Percentiles rank a stretch among this genome's conserved stretches.
Evolutionary conservation across 2,329 filamentous ascomycete genomes (phyloP).

Genomic region (Graphium sp.): DNA sequence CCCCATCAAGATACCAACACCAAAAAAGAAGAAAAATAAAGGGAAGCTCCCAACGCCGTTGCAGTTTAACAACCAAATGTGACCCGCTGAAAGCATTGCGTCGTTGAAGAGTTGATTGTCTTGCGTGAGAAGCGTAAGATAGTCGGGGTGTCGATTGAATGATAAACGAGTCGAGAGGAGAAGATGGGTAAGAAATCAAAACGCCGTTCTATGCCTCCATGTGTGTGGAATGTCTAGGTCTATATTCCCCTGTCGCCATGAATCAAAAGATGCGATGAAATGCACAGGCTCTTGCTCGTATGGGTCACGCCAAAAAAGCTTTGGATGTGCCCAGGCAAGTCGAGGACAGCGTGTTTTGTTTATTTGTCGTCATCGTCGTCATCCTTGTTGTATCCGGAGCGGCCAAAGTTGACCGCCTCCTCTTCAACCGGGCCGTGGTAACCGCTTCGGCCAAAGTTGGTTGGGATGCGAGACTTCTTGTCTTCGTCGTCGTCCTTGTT

Average conservation of each 20-base stretch:
- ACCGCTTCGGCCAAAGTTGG: constrained; percentile 22
- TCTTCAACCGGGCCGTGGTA: constrained; percentile 20
- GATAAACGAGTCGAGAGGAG: background rate
- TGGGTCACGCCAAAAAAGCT: constrained; percentile 3
- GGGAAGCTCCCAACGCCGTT: background rate
- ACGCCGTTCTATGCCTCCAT: background rate
- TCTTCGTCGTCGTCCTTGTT: constrained; percentile 4
- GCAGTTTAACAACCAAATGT: background rate
- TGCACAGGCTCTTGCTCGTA: background rate
- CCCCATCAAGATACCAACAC: no score
- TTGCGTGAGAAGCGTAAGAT: background rate
- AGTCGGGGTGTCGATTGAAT: background rate
- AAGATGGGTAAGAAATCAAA: background rate
- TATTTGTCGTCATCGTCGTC: constrained; percentile 17
- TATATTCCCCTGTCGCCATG: background rate
- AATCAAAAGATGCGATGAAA: background rate
- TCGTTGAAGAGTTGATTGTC: background rate
- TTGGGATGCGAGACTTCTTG: constrained; percentile 3
- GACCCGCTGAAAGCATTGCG: background rate
- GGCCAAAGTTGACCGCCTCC: constrained; percentile 12
- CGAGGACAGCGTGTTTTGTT: background rate
- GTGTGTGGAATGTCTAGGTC: background rate
- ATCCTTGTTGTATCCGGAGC: constrained; percentile 21
- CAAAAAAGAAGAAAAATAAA: constrained; percentile 4
- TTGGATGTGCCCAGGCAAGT: constrained; percentile 8